Percentiles rank a stretch among this genome's conserved stretches.
Evolutionary conservation across 495 filamentous ascomycete species (phyloP).

Genomic region (Gamarada debralockiae): DNA sequence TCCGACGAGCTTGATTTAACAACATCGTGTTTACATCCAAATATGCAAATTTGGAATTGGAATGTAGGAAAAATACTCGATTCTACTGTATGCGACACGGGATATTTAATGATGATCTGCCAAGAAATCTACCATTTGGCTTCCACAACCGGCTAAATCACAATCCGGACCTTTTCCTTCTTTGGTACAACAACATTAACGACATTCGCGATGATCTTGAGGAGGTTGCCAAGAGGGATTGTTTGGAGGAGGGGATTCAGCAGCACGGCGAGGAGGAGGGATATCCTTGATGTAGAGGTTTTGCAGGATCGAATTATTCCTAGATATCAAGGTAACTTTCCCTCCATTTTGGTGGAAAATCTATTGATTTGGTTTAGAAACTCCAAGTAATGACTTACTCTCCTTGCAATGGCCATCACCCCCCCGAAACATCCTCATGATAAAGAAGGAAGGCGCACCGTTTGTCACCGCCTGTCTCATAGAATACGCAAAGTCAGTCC

Average conservation of each 20-base stretch:
- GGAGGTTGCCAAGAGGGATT: constrained; percentile 3
- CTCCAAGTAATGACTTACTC: constrained; percentile 47
- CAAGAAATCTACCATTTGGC: background rate
- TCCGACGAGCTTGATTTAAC: constrained; percentile 15
- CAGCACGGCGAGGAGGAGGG: constrained; percentile 10
- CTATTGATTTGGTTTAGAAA: constrained; percentile 20
- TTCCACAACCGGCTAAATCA: background rate
- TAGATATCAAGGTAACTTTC: constrained; percentile 20
- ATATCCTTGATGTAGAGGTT: constrained; percentile 21
- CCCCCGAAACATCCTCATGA: constrained; percentile 83
- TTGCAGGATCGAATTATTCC: constrained; percentile 24
- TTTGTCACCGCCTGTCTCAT: constrained; percentile 67
- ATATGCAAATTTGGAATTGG: background rate
- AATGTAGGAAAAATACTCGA: background rate
- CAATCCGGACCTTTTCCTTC: constrained; percentile 1
- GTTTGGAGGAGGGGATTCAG: constrained; percentile 17
- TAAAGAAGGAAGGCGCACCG: constrained; percentile 77
- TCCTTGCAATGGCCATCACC: constrained; percentile 85
- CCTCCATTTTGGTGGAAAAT: background rate
- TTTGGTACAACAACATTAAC: background rate
- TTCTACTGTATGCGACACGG: background rate
- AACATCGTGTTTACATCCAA: constrained; percentile 1
- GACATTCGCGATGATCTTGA: constrained; percentile 10
- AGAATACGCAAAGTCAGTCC: constrained; percentile 64
- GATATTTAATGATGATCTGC: constrained; percentile 4